Conservation (phyloP, 805 yeast genomes). For the Pichia pseudocactophila region DNA sequence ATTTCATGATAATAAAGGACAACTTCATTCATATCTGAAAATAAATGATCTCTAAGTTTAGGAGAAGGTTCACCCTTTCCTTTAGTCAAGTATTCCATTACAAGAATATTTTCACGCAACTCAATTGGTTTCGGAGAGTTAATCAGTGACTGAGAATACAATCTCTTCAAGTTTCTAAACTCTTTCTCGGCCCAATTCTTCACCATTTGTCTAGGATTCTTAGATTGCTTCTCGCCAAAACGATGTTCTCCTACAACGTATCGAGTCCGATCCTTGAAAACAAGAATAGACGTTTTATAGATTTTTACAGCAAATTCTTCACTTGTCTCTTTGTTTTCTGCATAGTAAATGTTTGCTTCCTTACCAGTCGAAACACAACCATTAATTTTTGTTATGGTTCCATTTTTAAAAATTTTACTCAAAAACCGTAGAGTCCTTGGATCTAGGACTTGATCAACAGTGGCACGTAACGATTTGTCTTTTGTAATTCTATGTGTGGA, state of each 20-base stretch:
- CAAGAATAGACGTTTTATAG: slow-evolving; percentile 90
- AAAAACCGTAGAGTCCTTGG: slow-evolving; percentile 86
- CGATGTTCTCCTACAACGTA: slow-evolving; percentile 95
- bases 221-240: slow-evolving; percentile 74
- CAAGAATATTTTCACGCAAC: slow-evolving; percentile 79
- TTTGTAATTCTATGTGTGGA: slow-evolving; percentile 52
- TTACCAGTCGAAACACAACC: slow-evolving; percentile 96
- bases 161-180: slow-evolving; percentile 81
- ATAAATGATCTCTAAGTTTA: slow-evolving; percentile 74
- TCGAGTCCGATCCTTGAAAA: slow-evolving; percentile 93
- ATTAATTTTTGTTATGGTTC: slow-evolving; percentile 74
- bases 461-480: slow-evolving; percentile 90
- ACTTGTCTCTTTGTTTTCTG: slow-evolving; percentile 36
- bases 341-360: slow-evolving; percentile 97
- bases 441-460: slow-evolving; percentile 93
- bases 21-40: slow-evolving; percentile 57
- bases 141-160: slow-evolving; percentile 58
- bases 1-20: slow-evolving; percentile 65
- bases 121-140: slow-evolving; percentile 94
- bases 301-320: slow-evolving; percentile 83
- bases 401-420: slow-evolving; percentile 72
- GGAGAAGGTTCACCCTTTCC: slow-evolving; percentile 91
- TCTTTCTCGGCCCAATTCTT: slow-evolving; percentile 98
- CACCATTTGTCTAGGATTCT: slow-evolving; percentile 95
- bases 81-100: slow-evolving; percentile 80